Conservation (phyloP, 257 asterid species). For the Primulina tabacum region DNA sequence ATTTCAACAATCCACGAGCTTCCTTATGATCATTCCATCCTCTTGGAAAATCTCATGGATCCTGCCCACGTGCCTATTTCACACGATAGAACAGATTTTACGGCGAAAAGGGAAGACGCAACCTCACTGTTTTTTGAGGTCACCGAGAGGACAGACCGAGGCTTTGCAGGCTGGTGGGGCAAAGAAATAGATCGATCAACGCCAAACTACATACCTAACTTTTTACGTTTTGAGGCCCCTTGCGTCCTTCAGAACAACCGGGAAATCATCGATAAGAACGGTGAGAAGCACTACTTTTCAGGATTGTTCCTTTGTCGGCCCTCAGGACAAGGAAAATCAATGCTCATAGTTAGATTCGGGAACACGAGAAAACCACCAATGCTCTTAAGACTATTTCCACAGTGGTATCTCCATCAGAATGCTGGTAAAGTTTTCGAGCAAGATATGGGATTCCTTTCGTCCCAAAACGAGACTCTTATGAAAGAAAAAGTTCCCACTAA, state of each 20-base stretch:
- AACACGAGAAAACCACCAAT: slow-evolving; percentile 50
- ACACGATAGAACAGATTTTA: slow-evolving; percentile 82
- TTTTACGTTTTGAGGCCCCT: slow-evolving; percentile 73
- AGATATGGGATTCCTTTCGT: slow-evolving; percentile 96
- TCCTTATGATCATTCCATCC: slow-evolving; percentile 95
- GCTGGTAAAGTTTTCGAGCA: slow-evolving; percentile 93
- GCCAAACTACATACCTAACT: slow-evolving; percentile 50
- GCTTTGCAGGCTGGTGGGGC: slow-evolving; percentile 94
- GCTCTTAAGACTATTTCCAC: slow-evolving; percentile 51
- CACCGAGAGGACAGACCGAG: slow-evolving; percentile 68
- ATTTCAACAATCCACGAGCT: slow-evolving; percentile 82
- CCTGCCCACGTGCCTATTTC: slow-evolving; percentile 97
- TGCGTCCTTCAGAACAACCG: slow-evolving; percentile 79
- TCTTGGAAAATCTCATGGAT: slow-evolving; percentile 94
- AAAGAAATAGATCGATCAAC: slow-evolving; percentile 48
- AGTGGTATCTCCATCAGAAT: slow-evolving; percentile 84
- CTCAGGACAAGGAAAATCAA: slow-evolving; percentile 90
- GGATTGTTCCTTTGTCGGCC: slow-evolving; percentile 89
- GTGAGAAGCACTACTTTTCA: slow-evolving; percentile 54
- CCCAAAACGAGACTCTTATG: slow-evolving; percentile 81
- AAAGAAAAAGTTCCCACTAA: slow-evolving; percentile 83
- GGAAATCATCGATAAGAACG: slow-evolving; percentile 56
- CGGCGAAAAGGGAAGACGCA: slow-evolving; percentile 88
- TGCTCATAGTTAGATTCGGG: slow-evolving; percentile 92
- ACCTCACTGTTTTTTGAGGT: slow-evolving; percentile 65